Conservation (phyloP, 306 rosid species). For the Gastrolobium bilobum region DNA sequence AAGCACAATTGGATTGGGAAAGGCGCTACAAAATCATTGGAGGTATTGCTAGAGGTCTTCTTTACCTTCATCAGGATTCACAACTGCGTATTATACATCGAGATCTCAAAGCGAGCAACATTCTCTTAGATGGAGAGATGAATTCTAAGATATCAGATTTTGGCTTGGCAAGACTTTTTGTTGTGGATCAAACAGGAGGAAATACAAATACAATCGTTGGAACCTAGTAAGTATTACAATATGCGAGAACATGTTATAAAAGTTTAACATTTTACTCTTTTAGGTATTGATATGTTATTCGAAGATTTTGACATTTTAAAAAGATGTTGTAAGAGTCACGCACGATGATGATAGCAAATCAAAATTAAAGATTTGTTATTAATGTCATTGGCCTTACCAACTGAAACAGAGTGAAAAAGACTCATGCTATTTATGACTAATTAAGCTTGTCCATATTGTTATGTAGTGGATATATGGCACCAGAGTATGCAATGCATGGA, state of each 20-base stretch:
- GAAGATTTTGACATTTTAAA: too few species aligned
- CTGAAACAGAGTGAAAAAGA: too few species aligned
- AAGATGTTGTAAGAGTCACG: too few species aligned
- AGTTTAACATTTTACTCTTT: too few species aligned
- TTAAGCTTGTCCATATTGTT: background rate
- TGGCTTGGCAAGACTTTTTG: slow-evolving; percentile 54
- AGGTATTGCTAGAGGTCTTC: slow-evolving; percentile 51
- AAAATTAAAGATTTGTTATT: too few species aligned
- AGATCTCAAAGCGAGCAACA: slow-evolving; percentile 49
- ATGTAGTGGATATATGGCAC: background rate
- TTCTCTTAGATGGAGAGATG: slow-evolving; percentile 52
- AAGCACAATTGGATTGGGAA: slow-evolving; percentile 43
- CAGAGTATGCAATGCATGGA: too few species aligned
- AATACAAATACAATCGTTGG: slow-evolving; percentile 51
- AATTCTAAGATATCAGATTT: slow-evolving; percentile 59
- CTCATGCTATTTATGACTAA: background rate
- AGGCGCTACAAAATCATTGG: slow-evolving; percentile 46
- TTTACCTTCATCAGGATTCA: slow-evolving; percentile 61
- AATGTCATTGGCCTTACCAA: too few species aligned
- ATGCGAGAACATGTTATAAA: background rate
- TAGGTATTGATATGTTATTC: too few species aligned
- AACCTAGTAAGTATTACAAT: slow-evolving; percentile 50
- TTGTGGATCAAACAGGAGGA: slow-evolving; percentile 38
- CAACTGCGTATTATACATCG: slow-evolving; percentile 8
- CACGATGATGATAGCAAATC: too few species aligned